These are phyloP conservation scores for Debaryomyces hansenii DNA, from an alignment of 805 yeast species.

Conservation along the genomic window DNA sequence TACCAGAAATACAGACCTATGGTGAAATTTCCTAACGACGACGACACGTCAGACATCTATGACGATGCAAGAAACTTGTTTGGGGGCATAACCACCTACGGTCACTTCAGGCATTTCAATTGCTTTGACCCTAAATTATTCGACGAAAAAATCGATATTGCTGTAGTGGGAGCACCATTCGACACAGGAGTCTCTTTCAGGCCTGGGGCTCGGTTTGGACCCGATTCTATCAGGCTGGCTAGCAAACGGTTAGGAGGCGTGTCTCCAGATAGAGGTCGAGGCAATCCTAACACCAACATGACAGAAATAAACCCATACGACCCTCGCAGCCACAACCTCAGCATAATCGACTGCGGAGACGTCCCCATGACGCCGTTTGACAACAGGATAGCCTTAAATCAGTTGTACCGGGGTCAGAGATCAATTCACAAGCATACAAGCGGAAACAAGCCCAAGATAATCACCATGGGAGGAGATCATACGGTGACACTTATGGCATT, in stretches of 20 bases:
- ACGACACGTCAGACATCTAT: conserved; percentile 32
- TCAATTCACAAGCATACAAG: conserved; percentile 26
- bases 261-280: conserved; percentile 37
- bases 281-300: conserved; percentile 31
- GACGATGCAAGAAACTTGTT: conserved; percentile 22
- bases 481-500: conserved; percentile 54
- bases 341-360: conserved; percentile 61
- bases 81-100: conserved; percentile 58
- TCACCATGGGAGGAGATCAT: conserved; percentile 65
- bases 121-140: conserved; percentile 43
- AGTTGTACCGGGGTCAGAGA: conserved; percentile 51
- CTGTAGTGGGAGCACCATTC: conserved; percentile 28
- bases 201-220: conserved; percentile 30
- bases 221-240: conserved; percentile 29
- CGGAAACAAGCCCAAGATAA: conserved; percentile 26
- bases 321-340: conserved; percentile 37
- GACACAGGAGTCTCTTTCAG: conserved; percentile 27
- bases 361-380: conserved; percentile 67
- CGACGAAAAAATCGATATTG: conserved; percentile 22
- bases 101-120: conserved; percentile 45
- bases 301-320: conserved; percentile 54
- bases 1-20: conserved; percentile 13
- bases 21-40: conserved; percentile 31
- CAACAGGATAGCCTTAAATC: conserved; percentile 58
- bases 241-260: conserved; percentile 47